Evolutionary conservation across 805 yeast species (phyloP).

Genomic region (Phaffomyces opuntiae): DNA sequence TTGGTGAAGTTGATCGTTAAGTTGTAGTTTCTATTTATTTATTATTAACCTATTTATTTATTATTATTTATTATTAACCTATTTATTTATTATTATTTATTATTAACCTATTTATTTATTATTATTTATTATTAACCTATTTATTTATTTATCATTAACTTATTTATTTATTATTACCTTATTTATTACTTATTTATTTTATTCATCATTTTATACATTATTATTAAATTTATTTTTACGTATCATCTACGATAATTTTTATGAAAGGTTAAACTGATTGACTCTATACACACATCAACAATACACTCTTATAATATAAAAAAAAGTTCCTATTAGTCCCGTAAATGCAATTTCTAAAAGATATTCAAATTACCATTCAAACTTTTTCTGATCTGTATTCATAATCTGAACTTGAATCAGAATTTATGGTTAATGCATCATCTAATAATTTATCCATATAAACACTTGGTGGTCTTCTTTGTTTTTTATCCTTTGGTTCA

Average conservation of each 20-base stretch:
- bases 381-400: slow-evolving; percentile 15
- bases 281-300: too few species aligned
- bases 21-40: background rate
- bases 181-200: too few species aligned
- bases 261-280: background rate
- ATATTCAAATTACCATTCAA: background rate
- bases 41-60: slow-evolving; percentile 4
- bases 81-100: too few species aligned
- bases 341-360: too few species aligned
- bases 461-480: slow-evolving; percentile 43
- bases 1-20: slow-evolving; percentile 89
- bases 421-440: slow-evolving; percentile 13
- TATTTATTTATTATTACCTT: too few species aligned
- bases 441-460: slow-evolving; percentile 39
- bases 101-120: too few species aligned
- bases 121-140: slow-evolving; percentile 2
- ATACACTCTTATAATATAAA: background rate
- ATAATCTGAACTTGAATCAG: slow-evolving; percentile 1
- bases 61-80: background rate
- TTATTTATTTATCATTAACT: background rate
- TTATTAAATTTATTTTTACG: too few species aligned
- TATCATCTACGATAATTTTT: background rate
- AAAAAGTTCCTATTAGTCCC: background rate
- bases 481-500: slow-evolving; percentile 4
- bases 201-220: too few species aligned